A percentile compares a stretch with the other conserved stretches of the same genome.
phyloP scores from a whole-genome alignment of 257 asterid genomes.

The Hygrophila difformis region DNA sequence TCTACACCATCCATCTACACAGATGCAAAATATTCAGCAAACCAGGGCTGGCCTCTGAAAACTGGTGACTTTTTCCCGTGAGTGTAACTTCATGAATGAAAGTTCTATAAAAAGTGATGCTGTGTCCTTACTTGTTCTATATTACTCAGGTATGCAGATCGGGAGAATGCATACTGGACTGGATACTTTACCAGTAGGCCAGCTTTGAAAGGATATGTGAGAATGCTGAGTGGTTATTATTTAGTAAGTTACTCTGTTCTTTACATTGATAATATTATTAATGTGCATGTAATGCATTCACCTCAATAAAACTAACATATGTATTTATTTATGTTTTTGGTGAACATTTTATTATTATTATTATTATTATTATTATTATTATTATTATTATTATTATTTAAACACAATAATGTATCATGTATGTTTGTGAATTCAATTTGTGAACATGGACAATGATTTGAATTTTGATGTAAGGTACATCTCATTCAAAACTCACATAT shows the following conservation, averaged over 20 bases:
- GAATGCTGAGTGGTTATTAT: slow-evolving; percentile 61
- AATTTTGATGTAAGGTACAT: too few relatives aligned
- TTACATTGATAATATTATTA: too few relatives aligned
- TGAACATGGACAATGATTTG: too few relatives aligned
- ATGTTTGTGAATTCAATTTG: too few relatives aligned
- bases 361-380: too few relatives aligned
- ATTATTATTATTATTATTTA: too few relatives aligned
- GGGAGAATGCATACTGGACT: slow-evolving; percentile 72
- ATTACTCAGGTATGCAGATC: slow-evolving; percentile 55
- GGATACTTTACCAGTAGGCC: slow-evolving; percentile 89
- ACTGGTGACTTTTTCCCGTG: slow-evolving; percentile 86
- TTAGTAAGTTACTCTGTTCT: slow-evolving; percentile 35
- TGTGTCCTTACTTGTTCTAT: slow-evolving; percentile 10
- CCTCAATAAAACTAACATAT: too few relatives aligned
- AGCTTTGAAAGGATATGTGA: slow-evolving; percentile 59
- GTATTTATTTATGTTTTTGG: too few relatives aligned
- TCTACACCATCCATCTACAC: slow-evolving; percentile 78
- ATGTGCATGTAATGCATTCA: too few relatives aligned
- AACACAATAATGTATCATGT: too few relatives aligned
- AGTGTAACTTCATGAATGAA: slow-evolving; percentile 26
- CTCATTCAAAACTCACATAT: too few relatives aligned
- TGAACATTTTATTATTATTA: too few relatives aligned
- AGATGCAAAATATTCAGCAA: slow-evolving; percentile 61
- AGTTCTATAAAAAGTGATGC: slow-evolving; percentile 7
- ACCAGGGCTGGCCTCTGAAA: slow-evolving; percentile 62